Percentiles rank a stretch among this genome's conserved stretches.
Conservation (phyloP, 2,329 filamentous ascomycete species). For the Ophiostoma montium region DNA sequence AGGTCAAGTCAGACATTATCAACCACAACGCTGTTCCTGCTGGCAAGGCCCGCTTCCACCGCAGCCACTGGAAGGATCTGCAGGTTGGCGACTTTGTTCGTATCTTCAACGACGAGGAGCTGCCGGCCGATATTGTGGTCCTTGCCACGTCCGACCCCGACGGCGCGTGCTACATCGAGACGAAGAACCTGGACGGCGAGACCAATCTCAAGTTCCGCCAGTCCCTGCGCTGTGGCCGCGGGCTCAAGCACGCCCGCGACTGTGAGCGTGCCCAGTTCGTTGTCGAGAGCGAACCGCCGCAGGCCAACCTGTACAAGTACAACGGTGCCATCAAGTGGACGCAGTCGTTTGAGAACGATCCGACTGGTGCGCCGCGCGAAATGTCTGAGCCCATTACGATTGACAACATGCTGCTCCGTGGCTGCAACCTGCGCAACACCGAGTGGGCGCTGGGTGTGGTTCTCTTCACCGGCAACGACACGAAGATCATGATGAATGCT, state of each 20-base stretch:
- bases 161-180: constrained; percentile 93
- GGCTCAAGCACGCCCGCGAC: constrained; percentile 76
- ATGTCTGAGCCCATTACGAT: constrained; percentile 92
- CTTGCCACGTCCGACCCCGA: constrained; percentile 87
- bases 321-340: constrained; percentile 80
- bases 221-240: constrained; percentile 70
- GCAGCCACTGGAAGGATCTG: constrained; percentile 88
- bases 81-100: constrained; percentile 94
- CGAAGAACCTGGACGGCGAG: constrained; percentile 94
- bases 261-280: constrained; percentile 80
- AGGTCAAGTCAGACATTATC: constrained; percentile 47
- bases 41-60: constrained; percentile 74
- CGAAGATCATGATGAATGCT: constrained; percentile 98
- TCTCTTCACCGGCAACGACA: constrained; percentile 87
- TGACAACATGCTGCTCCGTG: constrained; percentile 87
- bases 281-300: constrained; percentile 81
- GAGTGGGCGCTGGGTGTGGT: constrained; percentile 92
- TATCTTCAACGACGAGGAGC: constrained; percentile 88
- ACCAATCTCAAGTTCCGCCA: constrained; percentile 94
- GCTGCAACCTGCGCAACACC: constrained; percentile 86
- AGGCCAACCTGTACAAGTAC: constrained; percentile 92
- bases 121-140: constrained; percentile 87
- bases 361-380: constrained; percentile 47
- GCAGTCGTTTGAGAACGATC: constrained; percentile 49
- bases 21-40: constrained; percentile 52